A percentile compares a stretch with the other conserved stretches of the same genome.
Conservation (phyloP, 352 stramenopile genomes). For the Pythium phragmitis region DNA sequence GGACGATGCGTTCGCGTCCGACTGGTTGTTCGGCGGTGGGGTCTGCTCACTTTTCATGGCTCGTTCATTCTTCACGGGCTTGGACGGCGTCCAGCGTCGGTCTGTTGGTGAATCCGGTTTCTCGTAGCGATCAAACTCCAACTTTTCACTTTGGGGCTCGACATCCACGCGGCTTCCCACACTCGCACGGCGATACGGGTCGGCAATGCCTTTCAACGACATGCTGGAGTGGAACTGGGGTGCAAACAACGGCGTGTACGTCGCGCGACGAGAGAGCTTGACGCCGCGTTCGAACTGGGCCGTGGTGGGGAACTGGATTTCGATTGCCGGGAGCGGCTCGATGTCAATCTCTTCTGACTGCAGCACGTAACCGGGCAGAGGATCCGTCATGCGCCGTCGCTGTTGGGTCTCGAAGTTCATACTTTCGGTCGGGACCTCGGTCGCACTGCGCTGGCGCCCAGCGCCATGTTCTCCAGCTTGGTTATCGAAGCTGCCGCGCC, state of each 20-base stretch:
- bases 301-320: neutral
- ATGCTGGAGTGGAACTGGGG: conserved; percentile 6
- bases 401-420: neutral
- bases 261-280: conserved; percentile 5
- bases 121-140: neutral
- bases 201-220: neutral
- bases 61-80: neutral
- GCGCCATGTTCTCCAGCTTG: neutral
- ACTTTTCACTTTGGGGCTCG: neutral
- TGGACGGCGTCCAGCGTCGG: conserved; percentile 1
- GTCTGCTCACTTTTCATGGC: neutral
- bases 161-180: neutral
- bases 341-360: conserved; percentile 8
- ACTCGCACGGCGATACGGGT: neutral
- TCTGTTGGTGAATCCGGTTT: neutral
- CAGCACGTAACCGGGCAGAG: neutral
- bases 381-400: conserved; percentile 9
- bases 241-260: conserved; percentile 3
- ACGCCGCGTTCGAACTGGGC: neutral
- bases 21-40: neutral
- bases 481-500: conserved; percentile 11
- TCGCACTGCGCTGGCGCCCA: conserved; percentile 5
- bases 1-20: neutral
- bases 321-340: neutral
- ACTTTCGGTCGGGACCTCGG: neutral